Percentiles rank a stretch among this genome's conserved stretches.
Evolutionary conservation across 345 rosid genomes (phyloP).

Genomic region (Linum trigynum): DNA sequence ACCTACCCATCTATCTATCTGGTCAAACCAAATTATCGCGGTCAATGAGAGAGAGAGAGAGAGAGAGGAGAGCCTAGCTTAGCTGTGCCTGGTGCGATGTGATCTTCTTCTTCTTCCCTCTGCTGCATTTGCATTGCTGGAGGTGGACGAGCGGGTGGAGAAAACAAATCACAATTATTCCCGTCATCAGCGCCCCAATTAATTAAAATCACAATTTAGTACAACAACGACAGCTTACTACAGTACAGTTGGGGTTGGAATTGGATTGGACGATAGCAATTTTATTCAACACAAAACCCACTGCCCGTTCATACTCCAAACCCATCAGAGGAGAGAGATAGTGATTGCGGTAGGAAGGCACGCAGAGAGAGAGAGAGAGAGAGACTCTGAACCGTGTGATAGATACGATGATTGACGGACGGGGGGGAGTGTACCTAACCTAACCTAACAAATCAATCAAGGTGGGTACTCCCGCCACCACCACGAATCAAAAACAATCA

Average conservation of each 20-base stretch:
- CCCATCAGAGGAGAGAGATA: too few relatives aligned
- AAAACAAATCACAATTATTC: constrained; percentile 10
- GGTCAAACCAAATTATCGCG: constrained; percentile 29
- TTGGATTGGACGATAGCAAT: constrained; percentile 2
- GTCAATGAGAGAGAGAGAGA: constrained; percentile 16
- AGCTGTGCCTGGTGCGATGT: constrained; percentile 12
- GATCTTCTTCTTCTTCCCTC: constrained; percentile 1
- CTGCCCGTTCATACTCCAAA: too few relatives aligned
- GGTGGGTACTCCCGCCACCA: constrained; percentile 25
- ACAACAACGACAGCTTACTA: background rate
- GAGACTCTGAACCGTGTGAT: constrained; percentile 11
- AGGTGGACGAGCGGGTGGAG: constrained; percentile 15
- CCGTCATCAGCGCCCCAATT: constrained; percentile 21
- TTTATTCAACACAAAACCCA: background rate
- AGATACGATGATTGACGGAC: constrained; percentile 20
- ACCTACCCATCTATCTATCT: constrained; percentile 11
- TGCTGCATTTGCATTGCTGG: too few relatives aligned
- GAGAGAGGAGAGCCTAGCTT: too few relatives aligned
- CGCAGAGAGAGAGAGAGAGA: too few relatives aligned
- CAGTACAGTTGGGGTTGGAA: constrained; percentile 1
- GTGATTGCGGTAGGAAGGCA: background rate
- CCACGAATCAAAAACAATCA: constrained; percentile 8
- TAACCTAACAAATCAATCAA: constrained; percentile 5
- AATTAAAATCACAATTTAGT: constrained; percentile 4
- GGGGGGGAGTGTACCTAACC: constrained; percentile 28